Conservation (phyloP, 192 early-diverging fungal species). For the Backusella sp. region DNA sequence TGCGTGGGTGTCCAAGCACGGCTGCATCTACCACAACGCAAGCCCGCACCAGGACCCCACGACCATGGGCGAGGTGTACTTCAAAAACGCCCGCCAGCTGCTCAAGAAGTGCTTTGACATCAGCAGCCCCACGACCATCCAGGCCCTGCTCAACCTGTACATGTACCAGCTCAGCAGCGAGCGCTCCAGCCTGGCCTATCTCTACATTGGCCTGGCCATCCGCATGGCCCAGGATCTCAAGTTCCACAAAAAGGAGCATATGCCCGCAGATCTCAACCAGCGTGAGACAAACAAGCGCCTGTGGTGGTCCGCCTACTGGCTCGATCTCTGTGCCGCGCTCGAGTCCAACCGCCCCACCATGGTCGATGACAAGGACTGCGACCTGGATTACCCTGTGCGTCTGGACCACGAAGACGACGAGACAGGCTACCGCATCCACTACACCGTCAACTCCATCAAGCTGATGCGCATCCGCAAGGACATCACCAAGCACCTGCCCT, state of each 20-base stretch:
- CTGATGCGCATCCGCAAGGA: slow-evolving; percentile 43
- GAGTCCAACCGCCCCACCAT: slow-evolving; percentile 43
- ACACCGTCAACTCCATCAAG: slow-evolving; percentile 41
- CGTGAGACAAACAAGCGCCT: slow-evolving; percentile 40
- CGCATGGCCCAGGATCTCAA: slow-evolving; percentile 47
- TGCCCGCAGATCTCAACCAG: slow-evolving; percentile 31
- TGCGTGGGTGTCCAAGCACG: slow-evolving; percentile 43
- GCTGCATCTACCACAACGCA: slow-evolving; percentile 35
- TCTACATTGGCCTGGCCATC: slow-evolving; percentile 42
- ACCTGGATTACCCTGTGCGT: slow-evolving; percentile 37
- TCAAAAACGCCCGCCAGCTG: slow-evolving; percentile 40
- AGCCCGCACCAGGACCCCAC: slow-evolving; percentile 22
- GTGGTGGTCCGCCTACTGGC: slow-evolving; percentile 46
- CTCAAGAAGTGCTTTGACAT: slow-evolving; percentile 45
- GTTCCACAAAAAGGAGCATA: slow-evolving; percentile 39
- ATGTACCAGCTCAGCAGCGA: slow-evolving; percentile 43
- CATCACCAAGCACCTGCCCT: slow-evolving; percentile 43
- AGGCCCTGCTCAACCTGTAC: slow-evolving; percentile 40
- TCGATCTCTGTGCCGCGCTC: slow-evolving; percentile 42
- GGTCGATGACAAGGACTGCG: slow-evolving; percentile 45
- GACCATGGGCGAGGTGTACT: slow-evolving; percentile 38
- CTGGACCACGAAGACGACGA: slow-evolving; percentile 39
- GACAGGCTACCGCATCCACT: slow-evolving; percentile 35
- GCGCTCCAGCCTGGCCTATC: slow-evolving; percentile 37
- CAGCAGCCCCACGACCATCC: slow-evolving; percentile 38